These are phyloP conservation scores for Geosiphon pyriformis DNA, from an alignment of 192 early-diverging fungal species.

Conservation along the genomic window DNA sequence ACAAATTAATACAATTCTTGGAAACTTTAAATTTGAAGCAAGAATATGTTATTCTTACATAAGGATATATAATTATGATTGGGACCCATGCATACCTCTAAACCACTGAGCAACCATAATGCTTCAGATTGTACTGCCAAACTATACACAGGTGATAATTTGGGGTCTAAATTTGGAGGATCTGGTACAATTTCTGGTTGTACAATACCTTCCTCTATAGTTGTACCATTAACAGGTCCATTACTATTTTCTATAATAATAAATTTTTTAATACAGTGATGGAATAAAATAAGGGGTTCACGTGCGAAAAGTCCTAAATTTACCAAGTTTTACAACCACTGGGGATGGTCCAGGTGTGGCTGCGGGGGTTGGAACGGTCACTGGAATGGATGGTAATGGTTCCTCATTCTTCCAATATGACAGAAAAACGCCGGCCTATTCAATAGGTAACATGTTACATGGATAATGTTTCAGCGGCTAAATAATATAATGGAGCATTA, in stretches of 20 bases:
- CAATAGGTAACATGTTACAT: too few species aligned
- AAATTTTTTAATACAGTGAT: not conserved
- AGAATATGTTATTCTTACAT: not conserved
- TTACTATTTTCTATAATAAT: not conserved
- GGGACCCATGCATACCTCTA: conserved; percentile 60
- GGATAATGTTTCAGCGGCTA: too few species aligned
- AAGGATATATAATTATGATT: too few species aligned
- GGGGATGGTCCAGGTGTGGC: not conserved
- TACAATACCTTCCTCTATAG: conserved; percentile 17
- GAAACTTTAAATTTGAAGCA: not conserved
- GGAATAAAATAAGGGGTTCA: too few species aligned
- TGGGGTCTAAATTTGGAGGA: conserved; percentile 35
- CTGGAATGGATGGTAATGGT: conserved; percentile 31
- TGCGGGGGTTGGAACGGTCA: not conserved
- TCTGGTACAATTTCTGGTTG: not conserved
- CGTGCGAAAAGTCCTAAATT: too few species aligned
- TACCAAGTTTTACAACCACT: too few species aligned
- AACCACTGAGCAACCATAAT: conserved; percentile 74
- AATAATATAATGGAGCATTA: too few species aligned
- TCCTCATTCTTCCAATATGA: conserved; percentile 89
- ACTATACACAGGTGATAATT: conserved; percentile 89
- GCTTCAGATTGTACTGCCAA: conserved; percentile 91
- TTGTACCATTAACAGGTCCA: not conserved
- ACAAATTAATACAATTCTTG: conserved; percentile 6
- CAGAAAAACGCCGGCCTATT: conserved; percentile 61